Conservation (phyloP, 192 early-diverging fungal species). For the Phlyctochytrium planicorne region DNA sequence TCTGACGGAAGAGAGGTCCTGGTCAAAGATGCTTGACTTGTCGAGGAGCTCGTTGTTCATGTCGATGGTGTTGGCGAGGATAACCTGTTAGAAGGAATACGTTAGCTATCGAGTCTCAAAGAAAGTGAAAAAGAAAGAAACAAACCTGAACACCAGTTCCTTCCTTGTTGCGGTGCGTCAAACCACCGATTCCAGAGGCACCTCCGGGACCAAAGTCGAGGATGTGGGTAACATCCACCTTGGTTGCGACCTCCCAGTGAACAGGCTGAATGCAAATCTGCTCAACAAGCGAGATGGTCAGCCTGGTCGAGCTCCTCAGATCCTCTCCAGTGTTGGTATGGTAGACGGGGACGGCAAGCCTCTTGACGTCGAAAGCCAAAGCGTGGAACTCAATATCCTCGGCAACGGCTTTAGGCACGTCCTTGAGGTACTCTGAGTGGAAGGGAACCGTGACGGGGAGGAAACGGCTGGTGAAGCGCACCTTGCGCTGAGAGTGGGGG, state of each 20-base stretch:
- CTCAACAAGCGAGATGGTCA: slow-evolving; percentile 69
- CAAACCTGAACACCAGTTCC: slow-evolving; percentile 73
- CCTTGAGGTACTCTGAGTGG: slow-evolving; percentile 77
- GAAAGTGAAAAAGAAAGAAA: slow-evolving; percentile 32
- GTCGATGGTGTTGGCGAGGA: slow-evolving; percentile 71
- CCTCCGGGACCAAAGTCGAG: slow-evolving; percentile 95
- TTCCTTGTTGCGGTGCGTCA: slow-evolving; percentile 85
- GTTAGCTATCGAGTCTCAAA: not conserved
- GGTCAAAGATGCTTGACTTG: slow-evolving; percentile 77
- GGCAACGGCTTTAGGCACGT: slow-evolving; percentile 62
- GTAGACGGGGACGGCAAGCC: slow-evolving; percentile 74
- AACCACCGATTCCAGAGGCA: slow-evolving; percentile 74
- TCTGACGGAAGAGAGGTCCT: slow-evolving; percentile 66
- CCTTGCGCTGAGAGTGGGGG: slow-evolving; percentile 84
- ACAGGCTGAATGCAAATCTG: slow-evolving; percentile 72
- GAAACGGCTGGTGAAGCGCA: slow-evolving; percentile 89
- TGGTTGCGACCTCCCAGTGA: slow-evolving; percentile 70
- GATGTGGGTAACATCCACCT: slow-evolving; percentile 76
- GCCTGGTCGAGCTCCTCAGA: slow-evolving; percentile 47
- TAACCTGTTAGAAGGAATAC: no score
- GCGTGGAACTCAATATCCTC: slow-evolving; percentile 67
- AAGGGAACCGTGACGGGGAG: slow-evolving; percentile 91
- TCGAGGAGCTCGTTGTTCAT: slow-evolving; percentile 64
- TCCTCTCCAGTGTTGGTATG: slow-evolving; percentile 82
- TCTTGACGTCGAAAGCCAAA: slow-evolving; percentile 61